Conservation (phyloP, 1,284 basidiomycete species). For the Ustilago xerochloae region DNA sequence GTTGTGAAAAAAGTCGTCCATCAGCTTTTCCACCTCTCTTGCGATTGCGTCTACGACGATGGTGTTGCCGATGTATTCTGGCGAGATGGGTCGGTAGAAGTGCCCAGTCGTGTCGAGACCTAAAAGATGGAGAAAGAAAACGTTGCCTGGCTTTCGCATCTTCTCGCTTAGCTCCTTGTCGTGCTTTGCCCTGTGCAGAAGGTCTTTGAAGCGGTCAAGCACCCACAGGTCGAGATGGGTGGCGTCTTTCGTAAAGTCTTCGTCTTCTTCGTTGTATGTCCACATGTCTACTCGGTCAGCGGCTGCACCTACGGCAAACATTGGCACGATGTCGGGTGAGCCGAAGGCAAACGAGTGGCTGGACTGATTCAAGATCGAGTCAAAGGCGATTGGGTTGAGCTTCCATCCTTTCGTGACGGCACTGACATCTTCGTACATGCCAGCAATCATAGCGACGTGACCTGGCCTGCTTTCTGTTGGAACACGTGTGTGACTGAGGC, state of each 20-base stretch:
- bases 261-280: conserved; percentile 81
- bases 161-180: conserved; percentile 69
- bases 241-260: conserved; percentile 75
- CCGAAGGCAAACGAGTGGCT: conserved; percentile 83
- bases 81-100: conserved; percentile 84
- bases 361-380: conserved; percentile 88
- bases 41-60: conserved; percentile 83
- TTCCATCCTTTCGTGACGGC: conserved; percentile 91
- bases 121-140: conserved; percentile 86
- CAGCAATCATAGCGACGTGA: conserved; percentile 86
- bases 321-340: conserved; percentile 88
- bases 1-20: conserved; percentile 75
- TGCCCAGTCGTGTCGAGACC: conserved; percentile 90
- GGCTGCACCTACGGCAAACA: conserved; percentile 81
- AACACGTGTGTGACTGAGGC: conserved; percentile 85
- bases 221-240: conserved; percentile 84
- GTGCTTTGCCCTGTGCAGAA: conserved; percentile 65
- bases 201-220: conserved; percentile 74
- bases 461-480: conserved; percentile 90
- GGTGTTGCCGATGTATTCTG: conserved; percentile 89
- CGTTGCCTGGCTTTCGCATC: conserved; percentile 73
- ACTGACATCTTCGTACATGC: conserved; percentile 92
- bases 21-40: conserved; percentile 75
- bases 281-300: conserved; percentile 78
- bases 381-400: conserved; percentile 87